phyloP scores from a whole-genome alignment of 148 eudicot genomes.

The Amaranthus cruentus region DNA sequence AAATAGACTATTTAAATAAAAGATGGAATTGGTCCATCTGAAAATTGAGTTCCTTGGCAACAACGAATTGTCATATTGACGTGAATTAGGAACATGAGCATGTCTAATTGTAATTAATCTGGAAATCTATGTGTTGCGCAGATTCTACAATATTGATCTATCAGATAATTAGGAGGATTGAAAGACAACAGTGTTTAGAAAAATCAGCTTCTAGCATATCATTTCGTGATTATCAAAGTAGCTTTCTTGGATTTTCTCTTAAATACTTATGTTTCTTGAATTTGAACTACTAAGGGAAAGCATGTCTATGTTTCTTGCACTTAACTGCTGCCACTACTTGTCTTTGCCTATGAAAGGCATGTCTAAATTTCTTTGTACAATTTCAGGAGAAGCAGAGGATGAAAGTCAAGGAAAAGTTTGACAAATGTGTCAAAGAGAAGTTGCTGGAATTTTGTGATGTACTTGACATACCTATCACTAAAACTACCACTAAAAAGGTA shows the following conservation, averaged over 20 bases:
- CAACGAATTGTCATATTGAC: background rate
- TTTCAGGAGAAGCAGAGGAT: conserved; percentile 87
- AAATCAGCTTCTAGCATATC: background rate
- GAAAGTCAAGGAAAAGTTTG: conserved; percentile 81
- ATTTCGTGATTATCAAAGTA: background rate
- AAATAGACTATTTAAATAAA: too few relatives aligned
- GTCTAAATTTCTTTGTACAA: background rate
- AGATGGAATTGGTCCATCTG: too few relatives aligned
- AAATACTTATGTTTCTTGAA: background rate
- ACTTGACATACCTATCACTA: conserved; percentile 72
- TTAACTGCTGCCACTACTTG: background rate
- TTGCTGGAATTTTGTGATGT: conserved; percentile 76
- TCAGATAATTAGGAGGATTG: background rate
- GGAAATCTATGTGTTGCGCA: background rate
- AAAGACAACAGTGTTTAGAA: background rate
- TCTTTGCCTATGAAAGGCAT: background rate
- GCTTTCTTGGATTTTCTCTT: background rate
- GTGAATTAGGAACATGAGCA: background rate
- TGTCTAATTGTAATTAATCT: background rate
- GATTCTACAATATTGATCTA: background rate
- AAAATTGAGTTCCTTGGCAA: too few relatives aligned
- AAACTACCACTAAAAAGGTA: conserved; percentile 67
- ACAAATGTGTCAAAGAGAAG: conserved; percentile 77
- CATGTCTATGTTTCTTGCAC: background rate
- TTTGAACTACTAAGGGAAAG: background rate